Evolutionary conservation across 371 early-diverging fungal species (phyloP), one percentile per base, ranked within the genome.

Genomic region (Circinella umbellata): DNA sequence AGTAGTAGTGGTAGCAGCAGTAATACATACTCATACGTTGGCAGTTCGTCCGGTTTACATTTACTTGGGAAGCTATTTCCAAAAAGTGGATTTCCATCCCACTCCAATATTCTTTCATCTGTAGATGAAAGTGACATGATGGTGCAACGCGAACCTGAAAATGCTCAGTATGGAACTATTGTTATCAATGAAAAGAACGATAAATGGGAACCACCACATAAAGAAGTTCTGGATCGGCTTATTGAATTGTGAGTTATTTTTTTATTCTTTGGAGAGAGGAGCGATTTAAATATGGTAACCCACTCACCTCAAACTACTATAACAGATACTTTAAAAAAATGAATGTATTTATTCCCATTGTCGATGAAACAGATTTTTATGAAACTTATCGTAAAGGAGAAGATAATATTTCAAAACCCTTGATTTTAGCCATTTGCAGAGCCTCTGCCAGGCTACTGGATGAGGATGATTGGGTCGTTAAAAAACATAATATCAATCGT

Each of bases 11-110:
- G 42, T 42, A 11, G 42, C 11, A 42, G 42, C 11, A 42, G 42
- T 42, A 42, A 63, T 9, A 20, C 17, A 4, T 73, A 73, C 27
- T 61, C 69, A 7, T 82, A 76, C 46, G 64, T 78, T 42, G 82
- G 82, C 17, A 78, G 80, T 35, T 82, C 82, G 0, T 82, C 82
- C 4, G 82, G 82, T 4, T 68, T 78, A 14, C 78, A 82, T 69
- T 42, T 82, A 27, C 54, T 82, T 54, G 71, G 67, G 36, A 66
- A 73, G 47, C 34, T 79, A 27, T 74, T 79, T 54, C 69, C 75
- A 3, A 55, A 69, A 57, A 57, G 27, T 34, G 27, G n/a, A 10
- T 34, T 57, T 57, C 57, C 11, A 57, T 57, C 57, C 35, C 57
- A 57, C 46, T 63, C 63, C 47, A 63, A 55, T 37, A 66, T 17